Percentiles rank a stretch among this genome's conserved stretches.
phyloP scores from a whole-genome alignment of 2,329 filamentous ascomycete genomes.

The Trichoderma polysporum region DNA sequence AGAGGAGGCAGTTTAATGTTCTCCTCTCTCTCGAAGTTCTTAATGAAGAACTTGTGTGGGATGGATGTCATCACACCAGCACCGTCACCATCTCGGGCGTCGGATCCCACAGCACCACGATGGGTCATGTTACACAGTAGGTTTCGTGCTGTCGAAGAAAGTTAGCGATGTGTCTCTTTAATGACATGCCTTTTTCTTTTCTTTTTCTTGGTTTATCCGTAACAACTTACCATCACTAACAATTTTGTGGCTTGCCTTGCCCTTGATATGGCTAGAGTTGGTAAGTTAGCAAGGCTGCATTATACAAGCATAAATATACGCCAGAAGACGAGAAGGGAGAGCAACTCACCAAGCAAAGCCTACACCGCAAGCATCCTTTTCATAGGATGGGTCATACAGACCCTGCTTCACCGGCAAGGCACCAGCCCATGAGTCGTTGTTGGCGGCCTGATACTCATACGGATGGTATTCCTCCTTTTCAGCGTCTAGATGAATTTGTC shows the following conservation, averaged over 20 bases:
- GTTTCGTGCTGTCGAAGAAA: constrained; percentile 66
- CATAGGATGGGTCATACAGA: constrained; percentile 91
- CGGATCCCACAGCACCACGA: constrained; percentile 94
- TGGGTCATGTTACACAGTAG: constrained; percentile 99
- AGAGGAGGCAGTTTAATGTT: constrained; percentile 81
- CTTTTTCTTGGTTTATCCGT: neutral
- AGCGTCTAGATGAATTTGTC: constrained; percentile 61
- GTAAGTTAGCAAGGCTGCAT: constrained; percentile 24
- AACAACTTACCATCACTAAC: constrained; percentile 86
- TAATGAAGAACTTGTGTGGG: constrained; percentile 96
- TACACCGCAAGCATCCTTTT: constrained; percentile 99
- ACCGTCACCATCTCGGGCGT: constrained; percentile 96
- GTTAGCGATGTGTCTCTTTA: constrained; percentile 10
- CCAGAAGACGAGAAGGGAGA: neutral
- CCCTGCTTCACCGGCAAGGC: constrained; percentile 97
- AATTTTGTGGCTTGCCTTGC: constrained; percentile 95
- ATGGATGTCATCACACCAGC: constrained; percentile 99
- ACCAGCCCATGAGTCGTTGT: constrained; percentile 86
- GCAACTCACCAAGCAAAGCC: constrained; percentile 86
- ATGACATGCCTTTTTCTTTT: neutral
- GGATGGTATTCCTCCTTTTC: constrained; percentile 61
- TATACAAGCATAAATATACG: neutral
- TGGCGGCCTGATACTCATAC: constrained; percentile 86
- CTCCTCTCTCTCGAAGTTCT: constrained; percentile 93
- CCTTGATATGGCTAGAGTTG: constrained; percentile 82